Evolutionary conservation across 2,329 filamentous ascomycete genomes (phyloP), one percentile per base, ranked within the genome.

Genomic region (Cladobotryum protrusum): DNA sequence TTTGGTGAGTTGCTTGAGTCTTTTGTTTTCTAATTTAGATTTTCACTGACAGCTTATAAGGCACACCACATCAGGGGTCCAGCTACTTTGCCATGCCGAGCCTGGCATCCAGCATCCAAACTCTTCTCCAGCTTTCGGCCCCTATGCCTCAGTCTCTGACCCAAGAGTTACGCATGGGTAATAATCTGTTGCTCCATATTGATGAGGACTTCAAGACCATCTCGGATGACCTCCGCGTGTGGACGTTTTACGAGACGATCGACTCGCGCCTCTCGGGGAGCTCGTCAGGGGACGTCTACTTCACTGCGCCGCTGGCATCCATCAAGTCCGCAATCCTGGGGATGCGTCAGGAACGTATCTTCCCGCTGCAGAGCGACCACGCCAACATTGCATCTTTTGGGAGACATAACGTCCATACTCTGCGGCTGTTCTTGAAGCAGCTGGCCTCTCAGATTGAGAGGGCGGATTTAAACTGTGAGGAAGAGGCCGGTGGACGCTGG

Each of bases 241-340:
- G 81, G 79, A 81, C 79, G 0, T 77, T 83, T 37, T 79, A 83
- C 52, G 81, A 84, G 57, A 84, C 79, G 0, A 72, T 79, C 7
- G 81, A 83, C 59, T 82, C 80, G 1, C 72, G 74, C 1, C 66
- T 83, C 4, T 76, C 76, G 0, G 74, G 74, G 1, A 59, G 67
- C 2, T 69, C 67, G 1, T 59, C 62, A 6, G 59, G 66, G 4
- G 75, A 76, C 48, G 70, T 82, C 3, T 78, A 78, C 56, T 82
- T 83, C 51, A 77, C 77, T 7, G 79, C 79, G 0, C 79, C 81
- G 0, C 65, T 84, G 14, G 77, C 78, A 0, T 82, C 80, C 0
- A 76, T 78, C 58, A 79, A 78, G 53, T 80, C 77, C 0, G 73
- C 68, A 7, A 68, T 81, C 2, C 62, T 80, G 0, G 75, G 74